phyloP scores from a whole-genome alignment of 768 basidiomycete genomes.

The Russula dissimulans region DNA sequence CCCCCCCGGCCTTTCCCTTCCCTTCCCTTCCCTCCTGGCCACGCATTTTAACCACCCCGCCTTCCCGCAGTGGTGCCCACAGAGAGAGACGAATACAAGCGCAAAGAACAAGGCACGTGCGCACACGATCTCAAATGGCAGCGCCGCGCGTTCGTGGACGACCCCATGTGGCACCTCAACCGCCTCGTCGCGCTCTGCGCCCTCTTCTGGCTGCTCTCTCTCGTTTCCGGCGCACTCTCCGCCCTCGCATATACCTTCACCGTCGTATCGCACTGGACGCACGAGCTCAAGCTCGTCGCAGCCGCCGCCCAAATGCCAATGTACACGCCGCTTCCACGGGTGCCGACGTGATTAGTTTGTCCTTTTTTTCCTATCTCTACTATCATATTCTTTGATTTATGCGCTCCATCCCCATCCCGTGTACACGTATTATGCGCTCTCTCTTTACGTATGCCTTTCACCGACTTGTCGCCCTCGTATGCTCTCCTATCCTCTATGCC shows the following conservation, averaged over 20 bases:
- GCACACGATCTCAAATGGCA: constrained; percentile 7
- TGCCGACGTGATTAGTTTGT: too few relatives aligned
- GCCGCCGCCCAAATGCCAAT: background rate
- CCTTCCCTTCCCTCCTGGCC: background rate
- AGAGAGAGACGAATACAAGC: constrained; percentile 3
- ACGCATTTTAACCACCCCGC: background rate
- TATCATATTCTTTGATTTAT: too few relatives aligned
- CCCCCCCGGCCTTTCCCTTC: too few relatives aligned
- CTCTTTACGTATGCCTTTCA: too few relatives aligned
- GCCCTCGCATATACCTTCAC: background rate
- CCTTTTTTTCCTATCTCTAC: too few relatives aligned
- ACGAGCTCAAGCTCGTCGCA: background rate
- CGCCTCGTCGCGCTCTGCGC: constrained; percentile 7
- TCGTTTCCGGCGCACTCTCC: background rate
- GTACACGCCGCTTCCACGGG: background rate
- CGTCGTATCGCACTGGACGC: background rate
- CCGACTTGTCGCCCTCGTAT: too few relatives aligned
- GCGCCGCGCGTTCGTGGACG: constrained; percentile 5
- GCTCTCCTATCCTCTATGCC: too few relatives aligned
- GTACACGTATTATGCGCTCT: too few relatives aligned
- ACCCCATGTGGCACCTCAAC: constrained; percentile 12
- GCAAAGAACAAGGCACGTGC: constrained; percentile 12
- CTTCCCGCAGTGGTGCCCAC: background rate
- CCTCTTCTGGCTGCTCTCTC: constrained; percentile 9
- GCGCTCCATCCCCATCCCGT: too few relatives aligned